Evolutionary conservation across 495 filamentous ascomycete genomes (phyloP).

Genomic region (Corynascus novoguineensis): DNA sequence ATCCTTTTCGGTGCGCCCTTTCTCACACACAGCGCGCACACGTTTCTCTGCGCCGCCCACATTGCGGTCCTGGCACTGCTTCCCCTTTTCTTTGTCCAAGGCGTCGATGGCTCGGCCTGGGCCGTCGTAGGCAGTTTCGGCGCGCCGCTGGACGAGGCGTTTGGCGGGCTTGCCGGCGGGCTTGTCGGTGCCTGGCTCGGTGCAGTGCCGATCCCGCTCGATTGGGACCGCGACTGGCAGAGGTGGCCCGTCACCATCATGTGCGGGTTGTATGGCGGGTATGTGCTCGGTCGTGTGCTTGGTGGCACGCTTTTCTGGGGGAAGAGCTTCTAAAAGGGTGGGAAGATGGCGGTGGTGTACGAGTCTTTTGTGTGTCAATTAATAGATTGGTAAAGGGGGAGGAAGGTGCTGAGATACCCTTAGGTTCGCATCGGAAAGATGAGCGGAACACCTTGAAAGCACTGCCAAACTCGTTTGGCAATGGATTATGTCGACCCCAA

Average conservation of each 20-base stretch:
- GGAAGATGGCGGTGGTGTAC: background rate
- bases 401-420: conserved; percentile 1
- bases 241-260: conserved; percentile 89
- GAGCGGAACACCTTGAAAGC: background rate
- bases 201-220: conserved; percentile 87
- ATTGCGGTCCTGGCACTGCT: conserved; percentile 69
- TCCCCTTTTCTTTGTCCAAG: conserved; percentile 75
- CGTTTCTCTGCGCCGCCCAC: conserved; percentile 72
- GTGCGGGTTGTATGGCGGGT: conserved; percentile 38
- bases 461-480: background rate
- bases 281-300: conserved; percentile 32
- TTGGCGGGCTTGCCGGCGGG: conserved; percentile 60
- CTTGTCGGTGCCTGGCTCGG: conserved; percentile 69
- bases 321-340: conserved; percentile 28
- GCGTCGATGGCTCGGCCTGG: conserved; percentile 71
- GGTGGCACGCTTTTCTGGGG: conserved; percentile 39
- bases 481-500: too few relatives aligned
- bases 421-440: background rate
- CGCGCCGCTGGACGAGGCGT: conserved; percentile 59
- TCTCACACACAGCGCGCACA: conserved; percentile 74
- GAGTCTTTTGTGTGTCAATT: too few relatives aligned
- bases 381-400: background rate
- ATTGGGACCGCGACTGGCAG: conserved; percentile 96
- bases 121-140: conserved; percentile 55
- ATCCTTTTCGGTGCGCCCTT: conserved; percentile 89